A percentile compares a stretch with the other conserved stretches of the same genome.
Evolutionary conservation across 768 basidiomycete species (phyloP).

Genomic region (Mycena polygramma): DNA sequence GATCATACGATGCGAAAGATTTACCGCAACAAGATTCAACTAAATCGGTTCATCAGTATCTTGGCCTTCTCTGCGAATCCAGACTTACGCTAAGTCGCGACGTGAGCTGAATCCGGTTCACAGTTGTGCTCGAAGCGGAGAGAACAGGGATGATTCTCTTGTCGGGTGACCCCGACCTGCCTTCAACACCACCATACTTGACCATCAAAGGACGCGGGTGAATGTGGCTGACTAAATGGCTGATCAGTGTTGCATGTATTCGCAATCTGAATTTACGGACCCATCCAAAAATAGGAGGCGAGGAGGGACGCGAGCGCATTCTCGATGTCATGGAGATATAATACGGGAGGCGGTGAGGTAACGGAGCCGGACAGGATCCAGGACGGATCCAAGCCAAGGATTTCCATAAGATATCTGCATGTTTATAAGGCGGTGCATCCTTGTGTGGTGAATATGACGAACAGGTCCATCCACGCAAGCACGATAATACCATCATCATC

Average conservation of each 20-base stretch:
- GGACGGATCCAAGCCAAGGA: not conserved
- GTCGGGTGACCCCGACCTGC: too few relatives aligned
- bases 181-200: not conserved
- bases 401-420: conserved; percentile 12
- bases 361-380: not conserved
- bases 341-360: not conserved
- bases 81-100: not conserved
- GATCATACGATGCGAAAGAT: too few relatives aligned
- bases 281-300: conserved; percentile 4
- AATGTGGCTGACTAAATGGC: not conserved
- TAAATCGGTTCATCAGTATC: not conserved
- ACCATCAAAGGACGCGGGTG: not conserved
- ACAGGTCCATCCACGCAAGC: conserved; percentile 10
- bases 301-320: not conserved
- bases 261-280: not conserved
- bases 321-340: conserved; percentile 14
- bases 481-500: not conserved
- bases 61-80: not conserved
- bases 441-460: not conserved
- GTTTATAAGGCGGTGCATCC: too few relatives aligned
- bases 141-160: not conserved
- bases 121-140: not conserved
- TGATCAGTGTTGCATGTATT: not conserved
- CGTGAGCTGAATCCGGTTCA: not conserved
- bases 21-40: not conserved